Base-by-base conservation (phyloP, 805 yeast genomes). In the Cephaloascus albidus region DNA sequence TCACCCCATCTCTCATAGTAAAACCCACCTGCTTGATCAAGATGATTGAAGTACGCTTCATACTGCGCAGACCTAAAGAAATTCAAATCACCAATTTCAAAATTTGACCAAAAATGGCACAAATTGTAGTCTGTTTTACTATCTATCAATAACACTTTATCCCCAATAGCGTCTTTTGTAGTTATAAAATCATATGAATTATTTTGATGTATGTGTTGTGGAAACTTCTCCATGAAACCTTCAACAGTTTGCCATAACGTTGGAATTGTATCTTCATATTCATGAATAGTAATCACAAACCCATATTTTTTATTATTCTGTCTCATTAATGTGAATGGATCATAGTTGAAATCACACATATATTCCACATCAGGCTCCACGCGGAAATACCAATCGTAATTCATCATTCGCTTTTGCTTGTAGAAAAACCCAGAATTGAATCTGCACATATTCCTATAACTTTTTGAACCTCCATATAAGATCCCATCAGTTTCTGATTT, bases 51-150 rank as follows among this genome's bases (percentile, higher is more conserved):
- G 45, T 62, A 70, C 8, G 60, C 54, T 28, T 56, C 50, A 50
- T 76, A 77, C 1, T 67, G 65, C 38, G 63, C 57, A 18, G 74
- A 57, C 38, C 79, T 53, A 51, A 67, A 68, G 46, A 75, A 74
- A 43, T 71, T 60, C 42, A 77, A 52, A 49, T 71, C 72, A 2
- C 65, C 78, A 34, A 77, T 65, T 48, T 77, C 84, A 47, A 77
- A 77, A 51, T 77, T 77, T 18, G 81, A 72, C 83, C 83, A 76
- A 51, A 76, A 77, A 53, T 76, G 84, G 50, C 82, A 76, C 55
- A 74, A 55, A 50, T 75, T 76, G 55, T 69, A 77, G n/a, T 40
- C 34, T 4, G 49, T 38, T 32, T 38, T 38, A 8, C 57, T 45
- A 18, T 23, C 33, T 8, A 38, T 36, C 6, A 28, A 15, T 8